Base-by-base conservation (phyloP, 495 filamentous ascomycete species). In the Aspergillus haitiensis region DNA sequence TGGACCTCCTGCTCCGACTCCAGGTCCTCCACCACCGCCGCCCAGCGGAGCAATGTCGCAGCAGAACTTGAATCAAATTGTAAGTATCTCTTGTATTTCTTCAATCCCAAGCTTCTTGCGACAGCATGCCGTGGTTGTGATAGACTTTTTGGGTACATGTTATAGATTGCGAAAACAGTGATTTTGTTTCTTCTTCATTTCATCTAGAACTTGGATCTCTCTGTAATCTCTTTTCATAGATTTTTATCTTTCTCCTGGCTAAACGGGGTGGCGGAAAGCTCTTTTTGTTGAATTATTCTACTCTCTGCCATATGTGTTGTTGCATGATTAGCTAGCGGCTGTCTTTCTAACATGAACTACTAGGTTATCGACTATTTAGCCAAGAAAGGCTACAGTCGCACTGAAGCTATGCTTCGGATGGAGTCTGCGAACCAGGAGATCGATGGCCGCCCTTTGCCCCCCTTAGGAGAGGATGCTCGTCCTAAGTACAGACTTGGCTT, bases 361-460 rank as follows among this genome's bases (percentile, higher is more conserved):
- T 63, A 95, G 92, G 92, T 98, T 35, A 94, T 97, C 18, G 94
- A 98, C 64, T 98, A 98, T 71, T 78, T 98, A 11, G 84, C 88
- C 50, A 98, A 98, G 74, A 97, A 97, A 67, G 94, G 94, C 2
- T 98, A 97, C 71, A 90, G 82, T 48, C 86, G 88, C 21, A 98
- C 94, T 1, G 94, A 98, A 68, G 90, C 93, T 12, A 92, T 92
- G 78, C 88, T 98, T 46, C 86, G 95, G 12, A 86, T 90, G 72
- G 94, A 98, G 67, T 95, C 92, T n/a, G 84, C 84, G 3, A 83
- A 88, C 61, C 80, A 89, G 47, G 90, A 92, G 58, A 84, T 86
- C 42, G 88, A 93, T 63, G 91, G 90, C 34, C 78, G 83, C 45
- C 88, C 89, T 7, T 79, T 92, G n/a, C 78, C 77, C 32, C 75